Evolutionary conservation across 805 yeast genomes (phyloP).

Genomic region (Kodamaea sagamina): DNA sequence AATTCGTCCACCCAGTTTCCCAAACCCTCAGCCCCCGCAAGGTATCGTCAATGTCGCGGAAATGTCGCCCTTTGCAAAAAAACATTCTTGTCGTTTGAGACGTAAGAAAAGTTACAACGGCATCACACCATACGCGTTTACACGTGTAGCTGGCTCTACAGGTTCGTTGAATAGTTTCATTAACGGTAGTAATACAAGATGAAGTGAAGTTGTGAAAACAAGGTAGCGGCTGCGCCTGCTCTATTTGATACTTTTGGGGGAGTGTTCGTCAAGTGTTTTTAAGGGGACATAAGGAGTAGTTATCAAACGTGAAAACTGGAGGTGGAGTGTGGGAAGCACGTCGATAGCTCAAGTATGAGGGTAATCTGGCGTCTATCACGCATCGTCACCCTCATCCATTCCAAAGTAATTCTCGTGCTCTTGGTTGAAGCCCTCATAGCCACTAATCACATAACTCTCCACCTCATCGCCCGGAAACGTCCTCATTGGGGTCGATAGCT

Average conservation of each 20-base stretch:
- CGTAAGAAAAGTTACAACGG: neutral
- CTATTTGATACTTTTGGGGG: neutral
- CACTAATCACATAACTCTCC: slow-evolving; percentile 40
- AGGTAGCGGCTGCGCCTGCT: neutral
- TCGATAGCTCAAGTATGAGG: too few relatives aligned
- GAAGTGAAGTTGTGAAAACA: slow-evolving; percentile 5
- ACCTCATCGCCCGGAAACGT: slow-evolving; percentile 37
- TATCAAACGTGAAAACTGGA: too few relatives aligned
- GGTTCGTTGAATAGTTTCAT: neutral
- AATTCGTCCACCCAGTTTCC: too few relatives aligned
- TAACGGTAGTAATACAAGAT: slow-evolving; percentile 1
- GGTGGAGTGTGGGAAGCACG: too few relatives aligned
- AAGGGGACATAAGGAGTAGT: too few relatives aligned
- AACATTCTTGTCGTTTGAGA: slow-evolving; percentile 1
- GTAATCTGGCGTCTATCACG: too few relatives aligned
- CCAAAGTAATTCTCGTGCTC: slow-evolving; percentile 33
- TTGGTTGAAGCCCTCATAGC: slow-evolving; percentile 28
- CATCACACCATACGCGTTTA: slow-evolving; percentile 3
- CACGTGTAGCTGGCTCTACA: slow-evolving; percentile 1
- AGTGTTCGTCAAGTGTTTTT: neutral
- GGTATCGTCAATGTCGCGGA: too few relatives aligned
- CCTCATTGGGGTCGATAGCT: slow-evolving; percentile 11
- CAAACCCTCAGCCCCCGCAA: too few relatives aligned
- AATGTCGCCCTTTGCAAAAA: neutral
- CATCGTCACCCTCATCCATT: slow-evolving; percentile 18